Conservation (phyloP, 495 filamentous ascomycete species). For the Clohesyomyces aquaticus region DNA sequence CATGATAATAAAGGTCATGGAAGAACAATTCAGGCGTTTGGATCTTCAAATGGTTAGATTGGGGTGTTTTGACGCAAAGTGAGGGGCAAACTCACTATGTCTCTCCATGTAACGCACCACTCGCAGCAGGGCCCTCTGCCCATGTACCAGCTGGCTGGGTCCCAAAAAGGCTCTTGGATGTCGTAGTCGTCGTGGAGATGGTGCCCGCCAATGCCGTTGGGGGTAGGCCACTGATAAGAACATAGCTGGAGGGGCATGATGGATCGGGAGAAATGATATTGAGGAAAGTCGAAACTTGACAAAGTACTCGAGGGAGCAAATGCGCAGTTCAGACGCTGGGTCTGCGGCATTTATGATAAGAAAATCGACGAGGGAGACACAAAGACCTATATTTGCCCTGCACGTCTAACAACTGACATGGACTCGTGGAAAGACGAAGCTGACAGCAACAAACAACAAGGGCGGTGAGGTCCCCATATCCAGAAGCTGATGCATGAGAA, state of each 20-base stretch:
- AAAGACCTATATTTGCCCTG: not conserved
- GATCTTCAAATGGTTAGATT: not conserved
- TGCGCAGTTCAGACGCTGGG: not conserved
- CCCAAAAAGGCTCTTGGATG: not conserved
- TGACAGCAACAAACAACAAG: not conserved
- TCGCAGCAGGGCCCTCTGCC: conserved; percentile 9
- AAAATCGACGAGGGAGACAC: not conserved
- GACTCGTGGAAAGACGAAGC: not conserved
- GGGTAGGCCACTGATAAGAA: too few relatives aligned
- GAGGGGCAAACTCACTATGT: conserved; percentile 13
- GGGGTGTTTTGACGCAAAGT: too few relatives aligned
- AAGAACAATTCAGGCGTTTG: not conserved
- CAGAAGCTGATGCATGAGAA: not conserved
- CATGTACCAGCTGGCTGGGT: conserved; percentile 11
- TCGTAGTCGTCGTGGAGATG: not conserved
- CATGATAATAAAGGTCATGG: too few relatives aligned
- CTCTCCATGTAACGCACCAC: conserved; percentile 7
- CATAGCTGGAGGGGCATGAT: too few relatives aligned
- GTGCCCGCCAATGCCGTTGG: too few relatives aligned
- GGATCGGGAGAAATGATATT: too few relatives aligned
- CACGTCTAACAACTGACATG: not conserved
- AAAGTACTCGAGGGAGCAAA: too few relatives aligned
- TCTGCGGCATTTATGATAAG: not conserved
- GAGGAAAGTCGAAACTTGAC: too few relatives aligned
- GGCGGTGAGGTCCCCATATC: not conserved